Conservation (phyloP, 148 eudicot genomes). For the Cornus florida region DNA sequence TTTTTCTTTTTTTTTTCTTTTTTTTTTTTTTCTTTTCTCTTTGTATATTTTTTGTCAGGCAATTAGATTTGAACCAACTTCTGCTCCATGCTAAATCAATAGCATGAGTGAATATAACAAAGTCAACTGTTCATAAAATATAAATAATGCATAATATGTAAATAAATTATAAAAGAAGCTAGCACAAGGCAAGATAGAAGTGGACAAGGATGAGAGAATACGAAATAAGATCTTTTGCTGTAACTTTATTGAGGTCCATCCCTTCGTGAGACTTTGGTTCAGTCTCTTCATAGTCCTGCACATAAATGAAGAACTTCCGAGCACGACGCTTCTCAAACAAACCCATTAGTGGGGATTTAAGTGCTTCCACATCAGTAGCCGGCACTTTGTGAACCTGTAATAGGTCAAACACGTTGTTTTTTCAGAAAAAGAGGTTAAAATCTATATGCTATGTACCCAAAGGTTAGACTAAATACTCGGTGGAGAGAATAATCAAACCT, state of each 20-base stretch:
- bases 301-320: conserved; percentile 54
- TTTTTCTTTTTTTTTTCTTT: no score
- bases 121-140: no score
- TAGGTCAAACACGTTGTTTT: background rate
- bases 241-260: conserved; percentile 43
- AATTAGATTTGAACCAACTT: no score
- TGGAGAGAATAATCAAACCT: conserved; percentile 27
- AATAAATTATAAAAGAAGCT: background rate
- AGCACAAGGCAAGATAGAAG: background rate
- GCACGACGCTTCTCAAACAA: conserved; percentile 62
- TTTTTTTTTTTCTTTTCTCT: no score
- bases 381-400: conserved; percentile 52
- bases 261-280: conserved; percentile 58
- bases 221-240: conserved; percentile 50
- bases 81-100: no score
- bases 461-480: background rate
- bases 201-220: conserved; percentile 21
- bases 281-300: conserved; percentile 49
- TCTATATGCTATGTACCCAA: background rate
- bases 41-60: no score
- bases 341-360: conserved; percentile 55
- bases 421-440: background rate
- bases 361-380: conserved; percentile 52
- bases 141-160: no score
- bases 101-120: no score